phyloP scores from a whole-genome alignment of 2,329 filamentous ascomycete species.

The Pyrenochaeta sp. region DNA sequence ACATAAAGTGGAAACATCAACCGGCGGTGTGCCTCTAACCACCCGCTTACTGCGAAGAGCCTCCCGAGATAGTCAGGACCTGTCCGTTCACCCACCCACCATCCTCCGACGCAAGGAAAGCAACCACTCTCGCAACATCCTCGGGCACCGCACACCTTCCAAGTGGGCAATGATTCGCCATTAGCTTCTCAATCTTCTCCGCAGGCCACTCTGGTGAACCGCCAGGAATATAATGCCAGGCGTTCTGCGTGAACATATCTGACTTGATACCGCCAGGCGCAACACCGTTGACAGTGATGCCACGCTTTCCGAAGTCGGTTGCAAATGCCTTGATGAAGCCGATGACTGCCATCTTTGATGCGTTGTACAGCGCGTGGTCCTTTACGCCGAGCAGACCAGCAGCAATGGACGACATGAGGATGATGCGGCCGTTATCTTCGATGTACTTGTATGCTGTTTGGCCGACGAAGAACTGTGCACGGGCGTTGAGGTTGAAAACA shows the following conservation, averaged over 20 bases:
- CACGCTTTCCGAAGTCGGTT: slow-evolving; percentile 72
- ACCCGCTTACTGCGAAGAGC: slow-evolving; percentile 48
- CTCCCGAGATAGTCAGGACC: slow-evolving; percentile 53
- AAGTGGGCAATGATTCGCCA: slow-evolving; percentile 60
- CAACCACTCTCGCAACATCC: slow-evolving; percentile 53
- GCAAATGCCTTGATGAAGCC: slow-evolving; percentile 76
- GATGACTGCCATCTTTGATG: slow-evolving; percentile 76
- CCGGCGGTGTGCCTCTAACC: no score
- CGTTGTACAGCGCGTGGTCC: slow-evolving; percentile 76
- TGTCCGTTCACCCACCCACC: slow-evolving; percentile 53
- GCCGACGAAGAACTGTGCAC: slow-evolving; percentile 79
- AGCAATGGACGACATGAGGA: slow-evolving; percentile 78
- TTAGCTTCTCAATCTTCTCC: slow-evolving; percentile 59
- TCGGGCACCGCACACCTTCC: slow-evolving; percentile 59
- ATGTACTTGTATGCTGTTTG: slow-evolving; percentile 78
- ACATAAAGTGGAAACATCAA: not conserved
- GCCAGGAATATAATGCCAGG: slow-evolving; percentile 60
- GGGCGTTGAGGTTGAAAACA: slow-evolving; percentile 73
- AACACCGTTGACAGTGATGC: slow-evolving; percentile 76
- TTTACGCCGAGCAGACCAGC: slow-evolving; percentile 72
- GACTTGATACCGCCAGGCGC: slow-evolving; percentile 77
- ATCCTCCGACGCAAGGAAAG: slow-evolving; percentile 51
- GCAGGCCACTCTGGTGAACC: slow-evolving; percentile 59
- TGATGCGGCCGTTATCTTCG: slow-evolving; percentile 73
- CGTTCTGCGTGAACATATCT: slow-evolving; percentile 76